These are phyloP conservation scores for Boletus sensibilis DNA, from an alignment of 768 basidiomycete genomes.

Conservation along the genomic window DNA sequence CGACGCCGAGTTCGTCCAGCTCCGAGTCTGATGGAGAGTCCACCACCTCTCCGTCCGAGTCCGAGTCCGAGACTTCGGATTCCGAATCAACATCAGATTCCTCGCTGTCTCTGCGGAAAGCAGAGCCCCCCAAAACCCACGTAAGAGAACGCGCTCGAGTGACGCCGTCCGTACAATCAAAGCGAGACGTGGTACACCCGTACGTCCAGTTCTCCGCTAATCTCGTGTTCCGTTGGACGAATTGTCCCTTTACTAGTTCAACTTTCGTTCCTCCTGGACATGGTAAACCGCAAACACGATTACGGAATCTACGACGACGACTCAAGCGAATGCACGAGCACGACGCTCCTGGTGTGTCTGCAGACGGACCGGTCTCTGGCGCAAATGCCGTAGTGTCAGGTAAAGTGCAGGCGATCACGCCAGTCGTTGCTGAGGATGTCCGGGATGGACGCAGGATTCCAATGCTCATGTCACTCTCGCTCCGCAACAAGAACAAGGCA, in stretches of 20 bases:
- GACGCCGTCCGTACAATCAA: constrained; percentile 8
- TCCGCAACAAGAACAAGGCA: constrained; percentile 75
- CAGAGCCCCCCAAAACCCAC: constrained; percentile 15
- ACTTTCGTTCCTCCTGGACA: constrained; percentile 52
- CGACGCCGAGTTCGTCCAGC: constrained; percentile 14
- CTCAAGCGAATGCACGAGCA: constrained; percentile 41
- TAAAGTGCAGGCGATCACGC: neutral
- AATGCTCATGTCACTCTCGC: constrained; percentile 42
- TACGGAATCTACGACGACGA: constrained; percentile 57
- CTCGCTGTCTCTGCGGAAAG: neutral
- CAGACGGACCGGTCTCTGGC: constrained; percentile 35
- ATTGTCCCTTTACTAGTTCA: constrained; percentile 5
- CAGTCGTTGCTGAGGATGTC: neutral
- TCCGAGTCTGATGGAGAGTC: constrained; percentile 26
- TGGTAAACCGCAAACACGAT: constrained; percentile 57
- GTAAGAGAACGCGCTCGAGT: constrained; percentile 6
- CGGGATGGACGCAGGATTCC: constrained; percentile 11
- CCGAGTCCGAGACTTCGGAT: constrained; percentile 24
- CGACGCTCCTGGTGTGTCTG: constrained; percentile 10
- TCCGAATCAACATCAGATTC: constrained; percentile 19
- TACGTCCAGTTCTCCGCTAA: neutral
- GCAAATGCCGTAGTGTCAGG: constrained; percentile 38
- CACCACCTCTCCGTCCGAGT: constrained; percentile 13
- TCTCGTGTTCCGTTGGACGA: neutral
- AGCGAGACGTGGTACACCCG: neutral